Evolutionary conservation across 305 asterid genomes (phyloP), one percentile per base, ranked within the genome.

Genomic region (Lippia alba): DNA sequence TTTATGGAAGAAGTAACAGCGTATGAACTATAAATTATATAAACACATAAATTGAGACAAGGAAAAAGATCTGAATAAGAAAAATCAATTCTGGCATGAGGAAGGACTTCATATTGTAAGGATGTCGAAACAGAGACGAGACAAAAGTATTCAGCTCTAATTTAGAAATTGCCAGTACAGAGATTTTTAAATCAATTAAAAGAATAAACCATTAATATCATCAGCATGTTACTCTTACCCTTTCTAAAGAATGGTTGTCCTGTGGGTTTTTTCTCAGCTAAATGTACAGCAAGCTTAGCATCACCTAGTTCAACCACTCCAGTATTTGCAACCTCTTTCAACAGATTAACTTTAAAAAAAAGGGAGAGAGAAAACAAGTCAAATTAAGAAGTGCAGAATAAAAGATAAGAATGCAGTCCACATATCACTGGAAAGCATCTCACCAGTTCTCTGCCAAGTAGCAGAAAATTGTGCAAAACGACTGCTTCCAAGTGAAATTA

Each of bases 291-390:
- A 79, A 95, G 97, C 72, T 85, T 79, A 69, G 76, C 83, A 77
- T 95, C 96, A 78, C 87, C 91, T 80, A 95, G 85, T 75, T 95
- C 98, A 79, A 90, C 90, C 66, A 82, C 73, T 76, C 96, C 97
- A 41, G 90, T 78, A 69, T 82, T 89, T 70, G 96, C 94, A 71
- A 92, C 89, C 67, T 94, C 99, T 62, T 95, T 82, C 78, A 95
- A 80, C 79, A 86, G 74, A 73, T 78, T 71, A 75, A 85, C 99
- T 95, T 80, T n/a, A n/a, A n/a, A 54, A 70, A 48, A 68, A 24
- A 39, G 64, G 57, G 10, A 56, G 63, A 14, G 30, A 67, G 60
- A 44, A 6, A 7, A 44, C 4, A 10, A 44, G 49, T 4, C 10
- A 44, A 46, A 79, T 51, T 17, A 50, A 16, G 61, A 55, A 51